These are phyloP conservation scores for Aspergillus quadricinctus DNA, from an alignment of 2,329 filamentous ascomycete species.

Conservation along the genomic window DNA sequence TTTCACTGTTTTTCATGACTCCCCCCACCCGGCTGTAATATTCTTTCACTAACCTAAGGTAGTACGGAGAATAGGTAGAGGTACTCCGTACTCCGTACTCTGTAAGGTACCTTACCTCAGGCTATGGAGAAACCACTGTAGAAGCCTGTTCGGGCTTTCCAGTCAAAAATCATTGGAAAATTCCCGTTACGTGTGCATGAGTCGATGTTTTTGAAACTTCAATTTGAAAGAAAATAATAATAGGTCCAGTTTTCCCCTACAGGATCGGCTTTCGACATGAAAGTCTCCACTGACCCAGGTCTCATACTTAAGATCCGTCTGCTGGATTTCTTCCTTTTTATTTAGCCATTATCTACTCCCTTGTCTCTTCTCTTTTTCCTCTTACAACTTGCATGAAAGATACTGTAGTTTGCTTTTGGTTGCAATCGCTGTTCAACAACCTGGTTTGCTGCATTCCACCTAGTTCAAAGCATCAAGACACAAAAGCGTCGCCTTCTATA, in stretches of 20 bases:
- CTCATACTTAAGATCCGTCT: slow-evolving; percentile 23
- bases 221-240: background rate
- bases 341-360: background rate
- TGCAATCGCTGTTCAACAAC: background rate
- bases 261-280: background rate
- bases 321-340: slow-evolving; percentile 1
- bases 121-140: background rate
- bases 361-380: background rate
- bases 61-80: too few relatives aligned
- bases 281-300: slow-evolving; percentile 12
- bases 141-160: background rate
- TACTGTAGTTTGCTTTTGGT: background rate
- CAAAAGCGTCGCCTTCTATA: background rate
- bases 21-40: slow-evolving; percentile 13
- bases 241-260: background rate
- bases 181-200: background rate
- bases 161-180: background rate
- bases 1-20: slow-evolving; percentile 9
- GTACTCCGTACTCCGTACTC: background rate
- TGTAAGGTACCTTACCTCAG: background rate
- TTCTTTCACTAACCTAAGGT: too few relatives aligned
- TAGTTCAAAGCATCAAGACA: background rate
- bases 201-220: background rate
- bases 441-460: background rate
- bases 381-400: background rate